phyloP scores from a whole-genome alignment of 164 flowering plant species.

The grape (Vitis vinifera) region ASM3070453v1 NC_081811.1:24321001-24321500 shows the following conservation, averaged over 20 bases:
- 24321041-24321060: conserved; percentile 51
- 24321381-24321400: conserved; percentile 56
- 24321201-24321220: conserved; percentile 52
- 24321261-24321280: neutral
- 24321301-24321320: conserved; percentile 59
- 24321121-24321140: neutral
- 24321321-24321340: conserved; percentile 42
- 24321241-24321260: conserved; percentile 33
- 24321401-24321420: conserved; percentile 6
- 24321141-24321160: neutral
- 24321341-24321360: conserved; percentile 39
- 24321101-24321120: neutral
- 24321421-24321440: neutral
- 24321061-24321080: conserved; percentile 48
- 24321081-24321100: conserved; percentile 47
- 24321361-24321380: conserved; percentile 34
- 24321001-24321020: conserved; percentile 43
- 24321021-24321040: conserved; percentile 56
- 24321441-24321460: neutral
- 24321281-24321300: conserved; percentile 51
- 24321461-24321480: conserved; percentile 22
- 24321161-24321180: conserved; percentile 24
- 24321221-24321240: conserved; percentile 55
- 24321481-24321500: conserved; percentile 31
- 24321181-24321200: conserved; percentile 49